Evolutionary conservation across 169 alveolate species (phyloP).

Genomic region (Theileria parva): DNA sequence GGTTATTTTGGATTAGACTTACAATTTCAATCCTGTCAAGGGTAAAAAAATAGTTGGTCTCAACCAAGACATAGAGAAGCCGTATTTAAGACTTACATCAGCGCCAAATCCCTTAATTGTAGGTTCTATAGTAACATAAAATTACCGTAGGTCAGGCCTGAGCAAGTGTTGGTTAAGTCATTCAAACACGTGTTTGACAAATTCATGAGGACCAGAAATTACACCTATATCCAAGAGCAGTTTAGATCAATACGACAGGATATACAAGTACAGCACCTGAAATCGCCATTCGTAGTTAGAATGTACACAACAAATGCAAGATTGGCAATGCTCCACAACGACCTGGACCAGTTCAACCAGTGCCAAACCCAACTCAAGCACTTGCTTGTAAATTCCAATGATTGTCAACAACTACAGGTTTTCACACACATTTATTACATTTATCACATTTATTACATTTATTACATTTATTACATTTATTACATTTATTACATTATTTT

Average conservation of each 20-base stretch:
- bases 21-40: constrained; percentile 37
- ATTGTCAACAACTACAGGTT: neutral
- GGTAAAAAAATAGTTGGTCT: constrained; percentile 40
- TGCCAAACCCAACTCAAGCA: constrained; percentile 90
- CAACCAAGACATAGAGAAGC: constrained; percentile 52
- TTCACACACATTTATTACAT: neutral
- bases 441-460: too few species aligned
- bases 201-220: constrained; percentile 70
- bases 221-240: constrained; percentile 86
- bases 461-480: too few species aligned
- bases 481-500: too few species aligned
- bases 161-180: constrained; percentile 48
- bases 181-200: constrained; percentile 69
- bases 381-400: constrained; percentile 53
- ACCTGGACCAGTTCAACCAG: constrained; percentile 91
- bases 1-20: constrained; percentile 17
- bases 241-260: constrained; percentile 91
- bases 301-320: constrained; percentile 92
- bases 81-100: constrained; percentile 57
- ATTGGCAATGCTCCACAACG: constrained; percentile 88
- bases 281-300: constrained; percentile 83
- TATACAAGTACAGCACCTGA: constrained; percentile 89
- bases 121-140: neutral
- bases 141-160: constrained; percentile 52
- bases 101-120: constrained; percentile 57